Evolutionary conservation across 176 grass and related monocot species (phyloP), one percentile per base, ranked within the genome.

Genomic region (Saccharum spontaneum): DNA sequence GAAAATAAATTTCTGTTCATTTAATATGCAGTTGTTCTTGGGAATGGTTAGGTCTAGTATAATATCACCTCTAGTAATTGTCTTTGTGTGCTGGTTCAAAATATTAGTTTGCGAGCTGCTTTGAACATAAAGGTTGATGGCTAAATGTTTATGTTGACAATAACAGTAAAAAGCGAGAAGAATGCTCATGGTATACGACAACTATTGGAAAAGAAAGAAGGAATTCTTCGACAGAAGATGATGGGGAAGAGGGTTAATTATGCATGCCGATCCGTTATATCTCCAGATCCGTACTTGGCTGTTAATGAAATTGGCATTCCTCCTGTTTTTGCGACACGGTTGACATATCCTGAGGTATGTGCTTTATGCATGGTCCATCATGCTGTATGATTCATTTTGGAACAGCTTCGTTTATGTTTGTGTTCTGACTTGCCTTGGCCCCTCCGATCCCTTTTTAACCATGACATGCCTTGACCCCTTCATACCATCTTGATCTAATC

Each of bases 201-300:
- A 63, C 67, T 92, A 18, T 79, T 98, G 79, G 95, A 98, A 83
- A 98, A 98, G 65, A 98, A 98, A 82, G 78, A 85, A n/a, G 95
- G 95, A 75, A 89, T 98, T 61, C 82, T 98, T 62, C 91, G 95
- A 61, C 95, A 98, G 71, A 98, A 98, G 67, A 98, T 98, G 91
- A 98, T 95, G 95, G 95, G 95, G 17, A 98, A 98, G 77, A 98
- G 95, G 73, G 95, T 98, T 79, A 98, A 98, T 93, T 94, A 89
- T 91, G 91, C 95, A 66, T 95, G 95, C 59, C 89, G 93, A 15
- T 95, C 93, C 31, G 93, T 98, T 85, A 98, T 98, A 88, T 98
- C 95, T 82, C 95, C 93, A 20, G 95, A 98, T 92, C 93, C 93
- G 0, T 95, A 92, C 83, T 93, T 98, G 78, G 93, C 91, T 70